phyloP scores from a whole-genome alignment of 805 yeast species.

The Wickerhamiella lipophila region DNA sequence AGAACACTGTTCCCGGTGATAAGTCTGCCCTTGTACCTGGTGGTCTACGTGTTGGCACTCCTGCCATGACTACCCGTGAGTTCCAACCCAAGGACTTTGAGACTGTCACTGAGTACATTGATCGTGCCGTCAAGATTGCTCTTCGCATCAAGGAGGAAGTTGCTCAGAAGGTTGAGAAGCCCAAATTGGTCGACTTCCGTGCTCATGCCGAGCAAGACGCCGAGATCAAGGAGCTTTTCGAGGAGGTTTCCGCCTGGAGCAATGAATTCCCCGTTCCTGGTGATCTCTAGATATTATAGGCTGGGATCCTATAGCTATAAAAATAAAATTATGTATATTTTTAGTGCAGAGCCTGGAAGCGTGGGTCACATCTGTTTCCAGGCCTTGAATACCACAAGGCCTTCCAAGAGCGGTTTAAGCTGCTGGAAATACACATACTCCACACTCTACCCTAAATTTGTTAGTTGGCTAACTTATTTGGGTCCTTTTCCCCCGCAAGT shows the following conservation, averaged over 20 bases:
- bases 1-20: conserved; percentile 94
- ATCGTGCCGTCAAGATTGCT: conserved; percentile 63
- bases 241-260: conserved; percentile 63
- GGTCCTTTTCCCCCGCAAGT: neutral
- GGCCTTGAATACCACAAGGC: too few species aligned
- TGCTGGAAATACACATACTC: too few species aligned
- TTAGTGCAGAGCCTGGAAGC: too few species aligned
- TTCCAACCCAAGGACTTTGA: conserved; percentile 66
- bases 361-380: too few species aligned
- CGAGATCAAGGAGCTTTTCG: conserved; percentile 47
- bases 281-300: conserved; percentile 32
- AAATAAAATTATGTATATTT: too few species aligned
- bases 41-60: conserved; percentile 94
- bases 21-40: conserved; percentile 91
- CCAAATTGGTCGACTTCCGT: conserved; percentile 57
- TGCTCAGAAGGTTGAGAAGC: conserved; percentile 44
- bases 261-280: conserved; percentile 81
- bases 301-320: too few species aligned
- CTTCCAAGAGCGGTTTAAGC: too few species aligned
- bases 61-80: conserved; percentile 98
- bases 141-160: conserved; percentile 51
- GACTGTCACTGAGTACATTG: conserved; percentile 67
- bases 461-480: neutral
- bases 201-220: conserved; percentile 44
- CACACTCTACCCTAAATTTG: too few species aligned